Evolutionary conservation across 768 basidiomycete genomes (phyloP).

Genomic region (Amanita pallidorosea): DNA sequence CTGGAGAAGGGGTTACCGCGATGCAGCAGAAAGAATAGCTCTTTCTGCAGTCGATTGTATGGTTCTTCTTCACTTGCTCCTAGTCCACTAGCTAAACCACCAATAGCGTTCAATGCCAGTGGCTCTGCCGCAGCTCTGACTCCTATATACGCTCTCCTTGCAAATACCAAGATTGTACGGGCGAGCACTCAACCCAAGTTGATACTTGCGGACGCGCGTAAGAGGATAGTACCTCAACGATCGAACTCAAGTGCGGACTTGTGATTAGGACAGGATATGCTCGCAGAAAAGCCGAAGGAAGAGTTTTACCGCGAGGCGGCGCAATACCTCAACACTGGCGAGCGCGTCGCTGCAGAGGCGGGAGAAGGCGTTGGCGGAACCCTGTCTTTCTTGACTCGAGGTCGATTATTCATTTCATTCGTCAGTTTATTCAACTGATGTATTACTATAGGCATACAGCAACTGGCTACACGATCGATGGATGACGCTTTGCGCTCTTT

Average conservation of each 20-base stretch:
- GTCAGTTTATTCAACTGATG: not conserved
- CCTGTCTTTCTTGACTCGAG: constrained; percentile 56
- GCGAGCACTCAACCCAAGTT: constrained; percentile 81
- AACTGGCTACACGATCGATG: constrained; percentile 69
- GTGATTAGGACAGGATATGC: constrained; percentile 49
- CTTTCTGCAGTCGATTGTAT: constrained; percentile 54
- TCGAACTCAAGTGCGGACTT: not conserved
- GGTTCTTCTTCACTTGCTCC: constrained; percentile 14
- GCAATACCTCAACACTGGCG: constrained; percentile 51
- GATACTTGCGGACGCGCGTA: constrained; percentile 62
- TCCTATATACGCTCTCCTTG: constrained; percentile 72
- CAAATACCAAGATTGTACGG: constrained; percentile 74
- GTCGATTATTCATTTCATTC: constrained; percentile 21
- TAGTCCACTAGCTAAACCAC: constrained; percentile 10
- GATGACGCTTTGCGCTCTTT: constrained; percentile 78
- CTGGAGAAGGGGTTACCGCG: constrained; percentile 67
- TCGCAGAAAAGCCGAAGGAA: constrained; percentile 54
- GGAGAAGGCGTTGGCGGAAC: constrained; percentile 48
- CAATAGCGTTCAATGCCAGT: constrained; percentile 40
- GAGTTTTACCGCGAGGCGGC: constrained; percentile 64
- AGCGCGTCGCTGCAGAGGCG: constrained; percentile 43
- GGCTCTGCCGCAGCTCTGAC: constrained; percentile 42
- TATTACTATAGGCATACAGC: constrained; percentile 54
- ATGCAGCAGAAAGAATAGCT: constrained; percentile 71
- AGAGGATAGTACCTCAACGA: constrained; percentile 19